Conservation (phyloP, 148 eudicot genomes). For the Amaranthus palmeri region DNA sequence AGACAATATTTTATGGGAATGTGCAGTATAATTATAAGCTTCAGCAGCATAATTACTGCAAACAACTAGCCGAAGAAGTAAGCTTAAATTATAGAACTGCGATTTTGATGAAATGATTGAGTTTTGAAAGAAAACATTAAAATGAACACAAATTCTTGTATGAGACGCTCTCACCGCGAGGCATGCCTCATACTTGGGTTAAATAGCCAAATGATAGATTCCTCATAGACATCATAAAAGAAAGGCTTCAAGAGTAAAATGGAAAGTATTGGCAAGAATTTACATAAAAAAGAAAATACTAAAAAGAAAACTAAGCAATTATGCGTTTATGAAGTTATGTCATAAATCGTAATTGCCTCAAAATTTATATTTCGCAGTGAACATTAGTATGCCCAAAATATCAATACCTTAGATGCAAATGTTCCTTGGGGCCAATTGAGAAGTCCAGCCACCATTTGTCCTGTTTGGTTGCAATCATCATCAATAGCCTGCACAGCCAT, state of each 20-base stretch:
- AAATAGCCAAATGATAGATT: no score
- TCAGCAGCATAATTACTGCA: neutral
- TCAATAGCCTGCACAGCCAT: conserved; percentile 68
- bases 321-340: neutral
- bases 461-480: conserved; percentile 97
- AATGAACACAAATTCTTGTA: no score
- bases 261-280: neutral
- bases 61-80: no score
- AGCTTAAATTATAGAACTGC: neutral
- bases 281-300: neutral
- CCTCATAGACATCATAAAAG: no score
- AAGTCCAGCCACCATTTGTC: conserved; percentile 96
- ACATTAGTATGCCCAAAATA: neutral
- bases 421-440: conserved; percentile 98
- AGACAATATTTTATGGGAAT: neutral
- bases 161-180: no score
- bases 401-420: conserved; percentile 92
- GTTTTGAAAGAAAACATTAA: no score
- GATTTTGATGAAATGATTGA: no score
- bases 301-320: neutral
- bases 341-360: neutral
- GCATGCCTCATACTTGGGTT: no score
- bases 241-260: no score
- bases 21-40: neutral
- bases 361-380: neutral